Percentiles rank a stretch among this genome's conserved stretches.
These are phyloP conservation scores for Pichiaceae sp. DNA, from an alignment of 1,139 yeast genomes.

Conservation along the genomic window DNA sequence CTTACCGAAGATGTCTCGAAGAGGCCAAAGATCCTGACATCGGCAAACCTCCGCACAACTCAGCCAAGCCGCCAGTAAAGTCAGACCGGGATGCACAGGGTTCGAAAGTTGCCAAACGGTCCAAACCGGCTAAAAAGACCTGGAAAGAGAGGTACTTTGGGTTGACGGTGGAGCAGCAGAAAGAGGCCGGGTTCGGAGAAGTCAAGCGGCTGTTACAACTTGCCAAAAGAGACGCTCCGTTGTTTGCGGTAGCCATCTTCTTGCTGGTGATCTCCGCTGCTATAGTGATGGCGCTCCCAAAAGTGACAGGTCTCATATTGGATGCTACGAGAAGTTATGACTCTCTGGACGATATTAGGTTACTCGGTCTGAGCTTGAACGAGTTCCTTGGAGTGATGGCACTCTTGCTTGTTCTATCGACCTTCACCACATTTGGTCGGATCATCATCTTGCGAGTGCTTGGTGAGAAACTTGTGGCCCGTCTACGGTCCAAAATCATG, in stretches of 20 bases:
- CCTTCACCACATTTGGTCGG: conserved; percentile 74
- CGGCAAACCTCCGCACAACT: too few species aligned
- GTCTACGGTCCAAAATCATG: conserved; percentile 70
- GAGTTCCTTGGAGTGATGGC: conserved; percentile 41
- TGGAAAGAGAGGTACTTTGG: conserved; percentile 23
- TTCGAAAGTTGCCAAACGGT: too few species aligned
- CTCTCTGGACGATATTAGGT: conserved; percentile 26
- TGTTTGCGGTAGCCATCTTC: conserved; percentile 50
- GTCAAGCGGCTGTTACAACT: conserved; percentile 39
- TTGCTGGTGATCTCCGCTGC: conserved; percentile 52
- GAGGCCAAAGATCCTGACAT: too few species aligned
- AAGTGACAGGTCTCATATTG: conserved; percentile 69
- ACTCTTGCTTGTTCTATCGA: conserved; percentile 57
- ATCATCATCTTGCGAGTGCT: conserved; percentile 62
- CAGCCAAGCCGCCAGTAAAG: too few species aligned
- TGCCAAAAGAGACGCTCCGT: conserved; percentile 40
- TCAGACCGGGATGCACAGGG: too few species aligned
- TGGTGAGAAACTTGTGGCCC: conserved; percentile 82
- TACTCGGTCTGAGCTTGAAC: conserved; percentile 40
- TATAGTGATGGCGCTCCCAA: conserved; percentile 70
- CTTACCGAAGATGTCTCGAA: too few species aligned
- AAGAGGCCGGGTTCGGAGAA: conserved; percentile 35
- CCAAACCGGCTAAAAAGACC: conserved; percentile 5
- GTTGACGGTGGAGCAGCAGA: conserved; percentile 23
- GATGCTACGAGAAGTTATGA: conserved; percentile 43